Evolutionary conservation across 495 filamentous ascomycete genomes (phyloP), one percentile per base, ranked within the genome.

Genomic region (Podospora pseudocomata): DNA sequence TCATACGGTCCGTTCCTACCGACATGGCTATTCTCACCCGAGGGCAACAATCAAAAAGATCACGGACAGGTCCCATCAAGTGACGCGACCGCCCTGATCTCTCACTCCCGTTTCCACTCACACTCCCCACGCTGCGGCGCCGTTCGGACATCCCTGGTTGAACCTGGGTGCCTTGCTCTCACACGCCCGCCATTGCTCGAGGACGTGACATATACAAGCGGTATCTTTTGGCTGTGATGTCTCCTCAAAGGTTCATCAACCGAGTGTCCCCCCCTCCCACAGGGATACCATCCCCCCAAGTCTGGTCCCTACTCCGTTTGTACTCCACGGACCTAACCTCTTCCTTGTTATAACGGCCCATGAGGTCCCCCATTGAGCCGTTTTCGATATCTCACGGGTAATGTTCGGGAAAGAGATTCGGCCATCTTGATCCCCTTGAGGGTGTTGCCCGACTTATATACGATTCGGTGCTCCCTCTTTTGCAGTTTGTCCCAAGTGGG

Each of bases 1-100:
- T 76, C 73, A 68, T 63, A 76, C 80, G 80, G 80, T 79, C 80
- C 80, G 80, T 70, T 68, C 71, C 70, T 78, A 76, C 79, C 80
- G 80, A 76, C 73, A 68, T 79, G 77, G 77, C 78, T 77, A 80
- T 81, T 72, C 76, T 20, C 69, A 66, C 72, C 65, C 70, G 67
- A 68, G 65, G 60, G 71, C 71, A 72, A 57, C 66, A 73, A 72
- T 66, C 58, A 72, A 73, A 55, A 27, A 55, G 32, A 70, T 69
- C 65, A 49, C 39, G 26, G 64, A 68, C 53, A 34, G 67, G 66
- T 34, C 44, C 44, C 69, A 72, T 79, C 75, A 72, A 79, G 73
- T 77, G 74, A 80, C 74, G 74, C 64, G 69, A 6, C 66, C 34
- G 64, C 30, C 58, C 39, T 56, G 57, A 59, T 63, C 59, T 39